Evolutionary conservation across 768 basidiomycete species (phyloP).

Genomic region (Suillus cothurnatus): DNA sequence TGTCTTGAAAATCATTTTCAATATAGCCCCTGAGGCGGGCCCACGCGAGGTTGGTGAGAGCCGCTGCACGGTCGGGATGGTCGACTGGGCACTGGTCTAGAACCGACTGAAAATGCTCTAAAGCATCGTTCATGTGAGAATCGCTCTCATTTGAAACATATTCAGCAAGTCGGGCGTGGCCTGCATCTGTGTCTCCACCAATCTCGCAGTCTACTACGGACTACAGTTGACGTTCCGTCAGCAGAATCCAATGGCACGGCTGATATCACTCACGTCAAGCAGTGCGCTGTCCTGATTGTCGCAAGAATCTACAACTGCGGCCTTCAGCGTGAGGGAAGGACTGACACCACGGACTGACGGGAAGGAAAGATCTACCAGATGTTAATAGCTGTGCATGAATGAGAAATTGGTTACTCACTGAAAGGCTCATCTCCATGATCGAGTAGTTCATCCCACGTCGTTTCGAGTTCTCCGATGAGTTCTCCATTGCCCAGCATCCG

Average conservation of each 20-base stretch:
- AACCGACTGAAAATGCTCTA: not conserved
- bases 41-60: not conserved
- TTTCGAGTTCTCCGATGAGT: not conserved
- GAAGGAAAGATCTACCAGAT: not conserved
- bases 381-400: not conserved
- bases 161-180: not conserved
- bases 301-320: not conserved
- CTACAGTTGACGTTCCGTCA: not conserved
- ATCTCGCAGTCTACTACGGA: not conserved
- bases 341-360: not conserved
- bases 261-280: not conserved
- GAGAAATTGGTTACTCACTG: not conserved
- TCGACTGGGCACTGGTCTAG: not conserved
- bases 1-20: not conserved
- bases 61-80: not conserved
- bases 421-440: not conserved
- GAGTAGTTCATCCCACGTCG: not conserved
- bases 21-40: not conserved
- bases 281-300: not conserved
- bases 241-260: not conserved
- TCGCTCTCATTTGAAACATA: not conserved
- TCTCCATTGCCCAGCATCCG: not conserved
- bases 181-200: not conserved
- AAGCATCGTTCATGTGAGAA: not conserved
- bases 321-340: not conserved